Conservation (phyloP, 2,329 filamentous ascomycete species). For the Samsoniella hepiali region DNA sequence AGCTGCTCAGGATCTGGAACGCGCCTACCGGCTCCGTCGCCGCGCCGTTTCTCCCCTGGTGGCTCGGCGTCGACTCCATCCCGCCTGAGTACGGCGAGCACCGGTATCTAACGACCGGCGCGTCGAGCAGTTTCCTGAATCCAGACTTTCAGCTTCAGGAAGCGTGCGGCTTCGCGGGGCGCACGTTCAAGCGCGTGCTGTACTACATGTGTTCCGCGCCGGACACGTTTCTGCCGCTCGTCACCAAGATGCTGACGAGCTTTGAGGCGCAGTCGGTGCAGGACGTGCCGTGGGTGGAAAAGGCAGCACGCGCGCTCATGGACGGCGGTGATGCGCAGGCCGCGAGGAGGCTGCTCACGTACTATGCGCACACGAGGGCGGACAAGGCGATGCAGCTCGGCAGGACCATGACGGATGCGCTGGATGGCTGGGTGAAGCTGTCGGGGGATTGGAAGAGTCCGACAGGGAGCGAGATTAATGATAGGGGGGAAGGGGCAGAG, state of each 20-base stretch:
- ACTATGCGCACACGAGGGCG: constrained; percentile 26
- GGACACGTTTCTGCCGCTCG: constrained; percentile 24
- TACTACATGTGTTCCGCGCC: constrained; percentile 30
- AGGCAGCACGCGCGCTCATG: constrained; percentile 23
- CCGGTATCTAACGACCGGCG: constrained; percentile 28
- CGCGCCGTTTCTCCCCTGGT: constrained; percentile 29
- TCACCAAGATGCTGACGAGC: constrained; percentile 25
- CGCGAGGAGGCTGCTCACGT: constrained; percentile 24
- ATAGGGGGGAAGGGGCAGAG: constrained; percentile 30
- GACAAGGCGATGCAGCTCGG: constrained; percentile 25
- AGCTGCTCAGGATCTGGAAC: constrained; percentile 27
- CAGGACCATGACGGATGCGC: constrained; percentile 21
- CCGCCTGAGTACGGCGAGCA: constrained; percentile 29
- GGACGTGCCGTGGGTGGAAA: constrained; percentile 26
- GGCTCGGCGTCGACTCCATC: constrained; percentile 26
- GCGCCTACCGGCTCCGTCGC: constrained; percentile 28
- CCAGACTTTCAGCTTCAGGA: constrained; percentile 29
- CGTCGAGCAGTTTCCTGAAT: constrained; percentile 27
- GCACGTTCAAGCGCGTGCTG: constrained; percentile 29
- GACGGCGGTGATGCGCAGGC: constrained; percentile 21
- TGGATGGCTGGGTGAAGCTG: constrained; percentile 28
- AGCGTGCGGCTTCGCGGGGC: constrained; percentile 27
- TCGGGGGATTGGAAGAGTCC: constrained; percentile 25
- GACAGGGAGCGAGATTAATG: constrained; percentile 31
- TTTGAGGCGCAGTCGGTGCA: constrained; percentile 26